Percentiles rank a stretch among this genome's conserved stretches.
These are phyloP conservation scores for Daldinia vernicosa DNA, from an alignment of 495 filamentous ascomycete species.

Conservation along the genomic window DNA sequence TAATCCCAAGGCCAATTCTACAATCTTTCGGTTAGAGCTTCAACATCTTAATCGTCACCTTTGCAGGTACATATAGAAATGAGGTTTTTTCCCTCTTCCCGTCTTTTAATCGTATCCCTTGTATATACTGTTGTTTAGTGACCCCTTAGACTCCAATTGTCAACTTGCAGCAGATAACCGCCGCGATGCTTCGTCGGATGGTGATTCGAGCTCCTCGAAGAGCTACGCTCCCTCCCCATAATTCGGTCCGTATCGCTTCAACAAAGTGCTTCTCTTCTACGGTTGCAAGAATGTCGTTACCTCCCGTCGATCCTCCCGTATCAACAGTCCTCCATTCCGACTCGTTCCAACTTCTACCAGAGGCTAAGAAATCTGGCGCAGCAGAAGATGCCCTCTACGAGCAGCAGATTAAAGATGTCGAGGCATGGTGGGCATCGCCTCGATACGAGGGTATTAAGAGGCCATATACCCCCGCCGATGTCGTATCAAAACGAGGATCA, in stretches of 20 bases:
- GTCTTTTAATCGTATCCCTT: neutral
- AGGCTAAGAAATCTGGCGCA: conserved; percentile 72
- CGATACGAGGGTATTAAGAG: conserved; percentile 90
- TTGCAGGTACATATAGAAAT: neutral
- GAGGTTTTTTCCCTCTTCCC: neutral
- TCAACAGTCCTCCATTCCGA: conserved; percentile 71
- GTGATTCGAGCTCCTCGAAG: conserved; percentile 46
- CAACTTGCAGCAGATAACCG: conserved; percentile 3
- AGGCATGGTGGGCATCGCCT: conserved; percentile 85
- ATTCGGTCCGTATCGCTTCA: conserved; percentile 12
- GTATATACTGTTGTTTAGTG: neutral
- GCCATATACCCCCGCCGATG: conserved; percentile 87
- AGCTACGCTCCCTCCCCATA: conserved; percentile 34
- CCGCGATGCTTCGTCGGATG: conserved; percentile 50
- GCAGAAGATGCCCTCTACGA: conserved; percentile 85
- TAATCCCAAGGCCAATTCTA: neutral
- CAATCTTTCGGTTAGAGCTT: neutral
- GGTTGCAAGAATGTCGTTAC: conserved; percentile 44
- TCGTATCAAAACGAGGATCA: conserved; percentile 90
- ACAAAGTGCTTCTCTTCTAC: conserved; percentile 43
- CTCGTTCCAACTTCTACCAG: conserved; percentile 81
- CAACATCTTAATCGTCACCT: neutral
- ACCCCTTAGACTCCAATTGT: neutral
- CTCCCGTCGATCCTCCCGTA: conserved; percentile 51
- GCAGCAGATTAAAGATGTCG: conserved; percentile 80